Evolutionary conservation across 2,329 filamentous ascomycete species (phyloP), one percentile per base, ranked within the genome.

Genomic region (Chaetomium globosum): DNA sequence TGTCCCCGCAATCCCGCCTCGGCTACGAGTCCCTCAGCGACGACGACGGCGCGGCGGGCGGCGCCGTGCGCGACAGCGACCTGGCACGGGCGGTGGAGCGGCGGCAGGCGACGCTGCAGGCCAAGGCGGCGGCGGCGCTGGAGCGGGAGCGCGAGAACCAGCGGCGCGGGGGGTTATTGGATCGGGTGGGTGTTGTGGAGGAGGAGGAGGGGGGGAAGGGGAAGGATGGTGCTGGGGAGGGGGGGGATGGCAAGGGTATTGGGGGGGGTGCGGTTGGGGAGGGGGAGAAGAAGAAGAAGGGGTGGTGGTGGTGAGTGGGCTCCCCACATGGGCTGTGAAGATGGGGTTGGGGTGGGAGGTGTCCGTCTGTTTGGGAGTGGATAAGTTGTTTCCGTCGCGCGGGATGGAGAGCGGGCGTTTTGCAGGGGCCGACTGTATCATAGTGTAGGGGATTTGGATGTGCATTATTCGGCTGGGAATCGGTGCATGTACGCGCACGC

Each of bases 101-200:
- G 39, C 72, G 74, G 64, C 71, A 74, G 68, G 73, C 73, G 16
- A 70, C 68, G 57, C 46, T 79, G 6, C 72, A 73, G 69, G 74
- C 78, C 39, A 79, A 80, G 73, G 79, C 80, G 39, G 77, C 76
- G 64, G 75, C 73, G 21, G 81, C 78, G 1, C 80, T 83, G 68
- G 81, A 83, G 65, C 73, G 76, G 49, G 83, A 86, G 75, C 79
- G 79, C 69, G 78, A 82, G 69, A 82, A 81, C 66, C 82, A 86
- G 77, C 77, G 77, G 65, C 75, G 69, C 13, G 83, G 83, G 23
- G 84, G 83, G 1, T 79, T 78, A 58, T 73, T 86, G 53, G 83
- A 86, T 70, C 80, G 80, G 64, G 66, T 85, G 2, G 83, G 82
- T 0, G 71, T 81, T 33, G 76, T 79, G 33, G 68, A 65, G 33